Evolutionary conservation across 2,329 filamentous ascomycete species (phyloP).

Genomic region (Neopestalotiopsis sp.): DNA sequence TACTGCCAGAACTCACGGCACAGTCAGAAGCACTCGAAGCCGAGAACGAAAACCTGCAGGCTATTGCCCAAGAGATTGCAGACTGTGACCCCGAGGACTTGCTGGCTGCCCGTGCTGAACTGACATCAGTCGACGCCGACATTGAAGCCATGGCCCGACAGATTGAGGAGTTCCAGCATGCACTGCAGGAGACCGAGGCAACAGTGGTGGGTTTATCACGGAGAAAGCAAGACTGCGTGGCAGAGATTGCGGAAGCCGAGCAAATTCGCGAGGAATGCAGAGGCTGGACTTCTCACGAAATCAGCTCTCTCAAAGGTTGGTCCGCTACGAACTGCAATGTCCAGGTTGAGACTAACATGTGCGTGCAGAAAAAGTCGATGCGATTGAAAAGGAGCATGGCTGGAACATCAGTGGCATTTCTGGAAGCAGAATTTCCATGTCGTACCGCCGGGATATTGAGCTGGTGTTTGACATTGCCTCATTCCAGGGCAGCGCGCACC

Average conservation of each 20-base stretch:
- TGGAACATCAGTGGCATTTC: slow-evolving; percentile 75
- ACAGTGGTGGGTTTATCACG: slow-evolving; percentile 67
- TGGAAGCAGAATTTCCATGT: slow-evolving; percentile 71
- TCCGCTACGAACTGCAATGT: slow-evolving; percentile 14
- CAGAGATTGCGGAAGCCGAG: slow-evolving; percentile 83
- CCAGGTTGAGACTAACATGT: slow-evolving; percentile 41
- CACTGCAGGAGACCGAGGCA: slow-evolving; percentile 71
- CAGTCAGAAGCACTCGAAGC: slow-evolving; percentile 65
- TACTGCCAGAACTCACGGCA: slow-evolving; percentile 69
- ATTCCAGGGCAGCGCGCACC: slow-evolving; percentile 53
- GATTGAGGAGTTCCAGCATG: slow-evolving; percentile 69
- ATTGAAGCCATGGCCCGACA: slow-evolving; percentile 72
- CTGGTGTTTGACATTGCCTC: slow-evolving; percentile 72
- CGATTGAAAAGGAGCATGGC: slow-evolving; percentile 69
- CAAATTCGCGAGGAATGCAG: slow-evolving; percentile 85
- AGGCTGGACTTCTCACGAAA: slow-evolving; percentile 86
- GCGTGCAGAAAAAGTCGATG: slow-evolving; percentile 65
- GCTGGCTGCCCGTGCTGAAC: slow-evolving; percentile 70
- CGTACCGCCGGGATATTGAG: slow-evolving; percentile 74
- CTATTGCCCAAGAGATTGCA: slow-evolving; percentile 75
- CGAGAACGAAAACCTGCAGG: slow-evolving; percentile 72
- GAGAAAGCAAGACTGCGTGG: slow-evolving; percentile 71
- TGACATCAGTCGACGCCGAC: slow-evolving; percentile 69
- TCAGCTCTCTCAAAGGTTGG: slow-evolving; percentile 78
- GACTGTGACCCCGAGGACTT: slow-evolving; percentile 84